These are phyloP conservation scores for Kockovaella imperatae DNA, from an alignment of 768 basidiomycete species.

Conservation along the genomic window DNA sequence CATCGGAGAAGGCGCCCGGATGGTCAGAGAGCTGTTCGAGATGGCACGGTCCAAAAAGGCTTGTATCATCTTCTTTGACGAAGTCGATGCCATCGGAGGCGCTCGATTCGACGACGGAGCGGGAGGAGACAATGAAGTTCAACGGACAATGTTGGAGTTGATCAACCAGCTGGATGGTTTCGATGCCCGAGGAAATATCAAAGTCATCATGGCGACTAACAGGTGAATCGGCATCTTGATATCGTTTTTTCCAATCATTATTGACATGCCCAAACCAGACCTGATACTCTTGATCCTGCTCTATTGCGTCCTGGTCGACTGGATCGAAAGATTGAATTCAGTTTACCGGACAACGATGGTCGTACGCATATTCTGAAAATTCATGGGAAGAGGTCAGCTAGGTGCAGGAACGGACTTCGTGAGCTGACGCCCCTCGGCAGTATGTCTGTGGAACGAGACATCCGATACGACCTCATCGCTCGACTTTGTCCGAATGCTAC, in stretches of 20 bases:
- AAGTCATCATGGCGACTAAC: conserved; percentile 99
- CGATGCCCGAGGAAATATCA: conserved; percentile 98
- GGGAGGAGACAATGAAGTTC: conserved; percentile 97
- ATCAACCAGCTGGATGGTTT: conserved; percentile 99
- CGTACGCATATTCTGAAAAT: conserved; percentile 94
- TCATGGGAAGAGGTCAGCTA: conserved; percentile 76
- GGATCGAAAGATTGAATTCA: conserved; percentile 95
- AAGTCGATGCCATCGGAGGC: conserved; percentile 96
- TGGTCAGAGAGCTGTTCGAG: conserved; percentile 98
- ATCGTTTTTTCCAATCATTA: background rate
- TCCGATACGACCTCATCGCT: conserved; percentile 94
- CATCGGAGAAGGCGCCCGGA: conserved; percentile 95
- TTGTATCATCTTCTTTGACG: conserved; percentile 99
- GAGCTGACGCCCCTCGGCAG: conserved; percentile 48
- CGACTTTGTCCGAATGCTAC: conserved; percentile 96
- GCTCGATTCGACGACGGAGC: conserved; percentile 98
- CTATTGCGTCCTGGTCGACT: conserved; percentile 89
- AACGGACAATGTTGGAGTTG: conserved; percentile 96
- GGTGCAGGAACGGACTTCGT: background rate
- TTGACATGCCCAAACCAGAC: conserved; percentile 51
- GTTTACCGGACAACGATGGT: conserved; percentile 87
- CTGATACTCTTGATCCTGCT: conserved; percentile 96
- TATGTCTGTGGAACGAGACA: conserved; percentile 95
- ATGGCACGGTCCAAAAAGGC: conserved; percentile 99
- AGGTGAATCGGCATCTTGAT: conserved; percentile 51